Conservation (phyloP, 1,139 yeast species). For the Lizanozyma gosingica region DNA sequence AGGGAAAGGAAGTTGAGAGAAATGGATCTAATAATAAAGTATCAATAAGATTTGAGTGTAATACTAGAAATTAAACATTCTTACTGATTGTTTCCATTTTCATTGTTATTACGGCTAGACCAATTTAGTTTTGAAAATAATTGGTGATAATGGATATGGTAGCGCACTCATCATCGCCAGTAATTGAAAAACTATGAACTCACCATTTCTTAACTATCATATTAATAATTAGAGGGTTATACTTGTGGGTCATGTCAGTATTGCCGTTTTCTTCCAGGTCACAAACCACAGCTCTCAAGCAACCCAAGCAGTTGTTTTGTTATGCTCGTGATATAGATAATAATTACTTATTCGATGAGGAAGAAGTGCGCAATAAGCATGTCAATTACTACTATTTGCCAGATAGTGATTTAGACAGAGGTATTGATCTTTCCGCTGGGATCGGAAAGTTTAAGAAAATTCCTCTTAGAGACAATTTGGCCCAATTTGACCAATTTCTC, state of each 20-base stretch:
- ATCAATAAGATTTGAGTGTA: no score
- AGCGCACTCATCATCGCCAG: no score
- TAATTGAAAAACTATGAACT: no score
- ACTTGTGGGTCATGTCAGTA: neutral
- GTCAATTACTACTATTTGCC: constrained; percentile 72
- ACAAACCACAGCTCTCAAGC: constrained; percentile 48
- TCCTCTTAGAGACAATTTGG: constrained; percentile 37
- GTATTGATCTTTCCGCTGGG: constrained; percentile 59
- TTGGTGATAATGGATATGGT: no score
- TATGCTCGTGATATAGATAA: constrained; percentile 52
- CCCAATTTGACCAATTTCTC: constrained; percentile 53
- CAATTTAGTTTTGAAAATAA: no score
- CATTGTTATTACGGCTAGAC: no score
- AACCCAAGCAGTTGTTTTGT: constrained; percentile 63
- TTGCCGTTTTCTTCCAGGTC: constrained; percentile 42
- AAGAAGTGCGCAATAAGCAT: constrained; percentile 31
- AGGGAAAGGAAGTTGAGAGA: no score
- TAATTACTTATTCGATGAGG: constrained; percentile 31
- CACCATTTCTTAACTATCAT: no score
- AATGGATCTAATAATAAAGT: no score
- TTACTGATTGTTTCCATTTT: no score
- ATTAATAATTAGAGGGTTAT: no score
- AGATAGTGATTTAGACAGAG: constrained; percentile 46
- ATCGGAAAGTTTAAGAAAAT: constrained; percentile 45
- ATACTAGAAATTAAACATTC: no score